Evolutionary conservation across 331 rosid genomes (phyloP).

Genomic region (Erythrophleum ivorense): DNA sequence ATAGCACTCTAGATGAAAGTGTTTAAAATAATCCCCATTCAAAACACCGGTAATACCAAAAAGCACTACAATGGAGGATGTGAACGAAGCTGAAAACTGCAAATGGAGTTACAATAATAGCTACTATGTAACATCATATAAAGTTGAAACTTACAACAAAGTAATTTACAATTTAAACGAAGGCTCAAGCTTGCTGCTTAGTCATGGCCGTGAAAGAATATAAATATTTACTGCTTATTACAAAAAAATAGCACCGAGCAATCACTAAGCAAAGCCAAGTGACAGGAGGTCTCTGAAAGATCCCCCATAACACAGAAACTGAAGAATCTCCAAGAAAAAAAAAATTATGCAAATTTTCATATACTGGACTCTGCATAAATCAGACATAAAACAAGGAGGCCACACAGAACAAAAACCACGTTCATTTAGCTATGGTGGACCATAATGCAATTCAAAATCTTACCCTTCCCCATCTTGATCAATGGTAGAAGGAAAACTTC

Average conservation of each 20-base stretch:
- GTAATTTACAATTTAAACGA: not conserved
- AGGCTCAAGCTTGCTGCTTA: not conserved
- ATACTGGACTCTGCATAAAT: conserved; percentile 19
- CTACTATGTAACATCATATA: not conserved
- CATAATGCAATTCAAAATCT: conserved; percentile 22
- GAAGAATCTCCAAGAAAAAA: not conserved
- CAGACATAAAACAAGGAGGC: not conserved
- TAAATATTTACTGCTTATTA: not conserved
- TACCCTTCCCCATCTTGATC: conserved; percentile 12
- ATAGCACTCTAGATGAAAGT: not conserved
- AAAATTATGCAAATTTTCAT: not conserved
- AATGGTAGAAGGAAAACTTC: conserved; percentile 23
- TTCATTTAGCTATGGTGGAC: conserved; percentile 27
- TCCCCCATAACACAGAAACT: not conserved
- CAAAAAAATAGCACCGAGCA: not conserved
- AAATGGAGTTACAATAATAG: not conserved
- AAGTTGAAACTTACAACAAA: not conserved
- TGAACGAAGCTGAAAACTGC: not conserved
- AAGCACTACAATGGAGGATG: not conserved
- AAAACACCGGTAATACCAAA: not conserved
- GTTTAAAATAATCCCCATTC: not conserved
- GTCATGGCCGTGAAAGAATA: too few species aligned
- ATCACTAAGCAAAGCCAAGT: not conserved
- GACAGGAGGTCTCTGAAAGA: not conserved
- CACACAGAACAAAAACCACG: not conserved